Conservation (phyloP, 352 stramenopile species). For the Pythium aquatile region DNA sequence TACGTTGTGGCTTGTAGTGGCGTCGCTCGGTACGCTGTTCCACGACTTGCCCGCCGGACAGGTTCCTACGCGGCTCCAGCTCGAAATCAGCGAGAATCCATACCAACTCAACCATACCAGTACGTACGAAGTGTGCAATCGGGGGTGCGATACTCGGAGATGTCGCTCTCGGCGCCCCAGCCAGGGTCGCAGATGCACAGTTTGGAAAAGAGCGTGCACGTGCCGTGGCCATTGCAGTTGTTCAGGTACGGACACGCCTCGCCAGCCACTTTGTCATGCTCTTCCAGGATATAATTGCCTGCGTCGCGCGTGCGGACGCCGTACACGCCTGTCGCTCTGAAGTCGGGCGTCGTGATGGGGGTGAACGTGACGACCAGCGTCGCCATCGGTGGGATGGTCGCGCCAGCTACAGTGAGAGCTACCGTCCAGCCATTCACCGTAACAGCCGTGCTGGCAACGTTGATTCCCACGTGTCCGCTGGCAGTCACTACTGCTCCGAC, state of each 20-base stretch:
- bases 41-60: conserved; percentile 56
- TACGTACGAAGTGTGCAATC: conserved; percentile 75
- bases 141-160: conserved; percentile 67
- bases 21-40: conserved; percentile 43
- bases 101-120: neutral
- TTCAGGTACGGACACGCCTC: conserved; percentile 70
- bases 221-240: conserved; percentile 83
- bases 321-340: conserved; percentile 45
- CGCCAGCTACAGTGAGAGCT: conserved; percentile 34
- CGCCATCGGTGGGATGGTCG: conserved; percentile 28
- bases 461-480: conserved; percentile 36
- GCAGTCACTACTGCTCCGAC: conserved; percentile 29
- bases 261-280: conserved; percentile 45
- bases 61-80: conserved; percentile 28
- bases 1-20: conserved; percentile 37
- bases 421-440: conserved; percentile 28
- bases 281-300: conserved; percentile 46
- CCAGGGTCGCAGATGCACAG: conserved; percentile 59
- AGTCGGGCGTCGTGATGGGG: conserved; percentile 49
- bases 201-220: conserved; percentile 67
- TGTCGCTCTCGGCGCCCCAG: conserved; percentile 63
- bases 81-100: no score
- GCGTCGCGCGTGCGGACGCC: conserved; percentile 49
- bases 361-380: conserved; percentile 43
- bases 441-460: conserved; percentile 32